A percentile compares a stretch with the other conserved stretches of the same genome.
Conservation (phyloP, 768 basidiomycete species). For the Calocera viscosa region DNA sequence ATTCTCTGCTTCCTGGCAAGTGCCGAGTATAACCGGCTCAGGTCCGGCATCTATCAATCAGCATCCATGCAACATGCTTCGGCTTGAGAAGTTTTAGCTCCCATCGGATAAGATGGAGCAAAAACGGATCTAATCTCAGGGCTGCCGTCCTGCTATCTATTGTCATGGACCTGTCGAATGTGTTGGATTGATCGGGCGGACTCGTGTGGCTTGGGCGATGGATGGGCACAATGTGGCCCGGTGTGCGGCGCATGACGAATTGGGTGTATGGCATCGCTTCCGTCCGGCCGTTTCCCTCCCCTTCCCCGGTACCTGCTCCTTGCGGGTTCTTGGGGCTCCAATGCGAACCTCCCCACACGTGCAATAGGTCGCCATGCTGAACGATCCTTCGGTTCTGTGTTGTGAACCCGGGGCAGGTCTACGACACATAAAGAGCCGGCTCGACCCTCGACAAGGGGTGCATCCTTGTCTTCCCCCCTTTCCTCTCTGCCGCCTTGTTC, state of each 20-base stretch:
- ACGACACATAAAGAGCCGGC: not conserved
- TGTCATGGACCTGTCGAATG: not conserved
- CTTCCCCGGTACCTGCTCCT: not conserved
- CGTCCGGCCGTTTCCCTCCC: not conserved
- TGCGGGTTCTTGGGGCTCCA: not conserved
- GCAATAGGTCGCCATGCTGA: not conserved
- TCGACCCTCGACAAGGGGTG: not conserved
- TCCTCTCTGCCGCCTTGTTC: not conserved
- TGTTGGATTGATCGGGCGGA: not conserved
- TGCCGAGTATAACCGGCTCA: not conserved
- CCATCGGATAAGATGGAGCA: slow-evolving; percentile 8
- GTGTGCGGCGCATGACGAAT: slow-evolving; percentile 2
- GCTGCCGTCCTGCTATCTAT: not conserved
- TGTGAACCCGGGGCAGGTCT: not conserved
- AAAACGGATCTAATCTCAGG: slow-evolving; percentile 1
- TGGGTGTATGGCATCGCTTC: not conserved
- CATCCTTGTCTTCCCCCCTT: not conserved
- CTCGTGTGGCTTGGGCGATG: not conserved
- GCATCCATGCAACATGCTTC: not conserved
- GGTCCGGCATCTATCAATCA: not conserved
- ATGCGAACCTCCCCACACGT: not conserved
- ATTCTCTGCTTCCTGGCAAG: not conserved
- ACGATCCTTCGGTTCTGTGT: not conserved
- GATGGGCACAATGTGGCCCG: not conserved
- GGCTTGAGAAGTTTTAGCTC: not conserved